Conservation (phyloP, 2,329 filamentous ascomycete genomes). For the Cadophora malorum region DNA sequence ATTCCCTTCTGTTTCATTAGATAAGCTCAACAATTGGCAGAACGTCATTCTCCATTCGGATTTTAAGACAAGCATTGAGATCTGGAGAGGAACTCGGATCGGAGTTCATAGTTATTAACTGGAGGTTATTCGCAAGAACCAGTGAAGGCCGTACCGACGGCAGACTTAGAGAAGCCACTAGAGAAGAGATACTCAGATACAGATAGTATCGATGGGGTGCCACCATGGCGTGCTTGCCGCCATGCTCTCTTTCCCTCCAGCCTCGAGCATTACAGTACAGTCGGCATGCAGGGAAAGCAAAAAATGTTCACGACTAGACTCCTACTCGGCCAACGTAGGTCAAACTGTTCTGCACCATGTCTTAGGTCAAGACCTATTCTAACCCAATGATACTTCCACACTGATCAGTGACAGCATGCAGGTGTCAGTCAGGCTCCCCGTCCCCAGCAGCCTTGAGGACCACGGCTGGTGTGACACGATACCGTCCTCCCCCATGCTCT, state of each 20-base stretch:
- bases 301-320: neutral
- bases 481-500: neutral
- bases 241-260: neutral
- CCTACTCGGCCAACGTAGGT: neutral
- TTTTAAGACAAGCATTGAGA: neutral
- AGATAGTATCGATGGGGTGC: neutral
- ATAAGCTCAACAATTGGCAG: neutral
- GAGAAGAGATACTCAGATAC: too few relatives aligned
- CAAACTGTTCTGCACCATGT: neutral
- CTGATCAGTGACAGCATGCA: neutral
- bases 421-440: constrained; percentile 9
- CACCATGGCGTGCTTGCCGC: neutral
- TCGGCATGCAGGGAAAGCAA: neutral
- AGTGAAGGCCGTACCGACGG: too few relatives aligned
- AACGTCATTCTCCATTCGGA: neutral
- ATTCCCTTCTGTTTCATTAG: neutral
- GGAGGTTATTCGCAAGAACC: neutral
- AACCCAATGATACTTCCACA: neutral
- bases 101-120: neutral
- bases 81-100: neutral
- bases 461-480: neutral
- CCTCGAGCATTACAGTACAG: neutral
- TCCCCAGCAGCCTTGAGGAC: neutral
- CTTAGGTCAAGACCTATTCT: neutral
- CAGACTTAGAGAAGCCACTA: constrained; percentile 1